phyloP scores from a whole-genome alignment of 2,329 filamentous ascomycete genomes.

The Fusarium annulatum region DNA sequence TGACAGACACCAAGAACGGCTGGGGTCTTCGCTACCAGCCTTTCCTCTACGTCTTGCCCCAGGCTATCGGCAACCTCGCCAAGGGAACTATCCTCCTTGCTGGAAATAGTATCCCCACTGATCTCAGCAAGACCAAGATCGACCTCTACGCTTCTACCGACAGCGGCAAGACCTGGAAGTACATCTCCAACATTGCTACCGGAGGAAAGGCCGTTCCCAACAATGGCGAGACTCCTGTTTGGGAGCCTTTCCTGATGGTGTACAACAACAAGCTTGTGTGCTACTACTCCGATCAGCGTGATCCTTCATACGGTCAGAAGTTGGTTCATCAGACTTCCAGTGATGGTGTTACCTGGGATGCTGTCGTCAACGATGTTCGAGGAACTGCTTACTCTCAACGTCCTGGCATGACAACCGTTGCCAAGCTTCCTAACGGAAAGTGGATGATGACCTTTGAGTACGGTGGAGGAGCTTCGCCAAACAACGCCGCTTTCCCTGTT shows the following conservation, averaged over 20 bases:
- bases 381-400: constrained; percentile 51
- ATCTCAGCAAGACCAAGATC: constrained; percentile 18
- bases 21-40: constrained; percentile 78
- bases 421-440: constrained; percentile 2
- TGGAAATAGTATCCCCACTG: not conserved
- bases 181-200: constrained; percentile 19
- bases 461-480: not conserved
- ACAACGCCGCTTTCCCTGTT: not conserved
- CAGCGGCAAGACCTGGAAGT: constrained; percentile 16
- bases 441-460: constrained; percentile 31
- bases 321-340: constrained; percentile 70
- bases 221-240: constrained; percentile 14
- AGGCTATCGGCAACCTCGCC: constrained; percentile 65
- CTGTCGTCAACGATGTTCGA: constrained; percentile 67
- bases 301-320: constrained; percentile 21
- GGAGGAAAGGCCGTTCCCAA: constrained; percentile 9
- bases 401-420: constrained; percentile 23
- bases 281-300: constrained; percentile 26
- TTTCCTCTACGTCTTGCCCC: constrained; percentile 70
- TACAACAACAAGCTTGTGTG: constrained; percentile 11
- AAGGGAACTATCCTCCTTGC: constrained; percentile 45
- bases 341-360: constrained; percentile 71
- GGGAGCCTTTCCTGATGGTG: constrained; percentile 30
- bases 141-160: constrained; percentile 25
- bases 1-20: constrained; percentile 71